Evolutionary conservation across 2,329 filamentous ascomycete genomes (phyloP).

Genomic region (Hortaea werneckii): DNA sequence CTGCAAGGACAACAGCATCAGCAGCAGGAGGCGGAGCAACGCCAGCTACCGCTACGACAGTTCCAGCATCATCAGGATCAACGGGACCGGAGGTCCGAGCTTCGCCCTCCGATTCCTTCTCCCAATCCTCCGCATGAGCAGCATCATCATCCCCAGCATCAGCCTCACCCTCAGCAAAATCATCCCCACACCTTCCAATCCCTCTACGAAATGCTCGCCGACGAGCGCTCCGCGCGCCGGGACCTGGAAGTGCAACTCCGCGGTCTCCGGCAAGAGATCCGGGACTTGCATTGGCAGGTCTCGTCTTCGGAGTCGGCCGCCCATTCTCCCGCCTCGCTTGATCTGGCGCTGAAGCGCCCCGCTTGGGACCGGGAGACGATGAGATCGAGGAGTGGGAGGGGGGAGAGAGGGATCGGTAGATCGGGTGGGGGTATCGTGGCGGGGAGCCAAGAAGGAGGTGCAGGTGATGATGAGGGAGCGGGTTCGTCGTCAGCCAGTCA

Average conservation of each 20-base stretch:
- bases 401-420: no score
- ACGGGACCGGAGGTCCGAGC: no score
- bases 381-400: no score
- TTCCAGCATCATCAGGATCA: no score
- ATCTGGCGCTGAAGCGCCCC: slow-evolving; percentile 14
- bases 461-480: slow-evolving; percentile 5
- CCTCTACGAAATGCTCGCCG: slow-evolving; percentile 28
- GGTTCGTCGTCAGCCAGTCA: slow-evolving; percentile 2
- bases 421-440: no score
- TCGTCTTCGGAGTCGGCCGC: slow-evolving; percentile 7
- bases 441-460: no score
- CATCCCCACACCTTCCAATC: slow-evolving; percentile 23
- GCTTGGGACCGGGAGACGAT: slow-evolving; percentile 18
- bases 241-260: slow-evolving; percentile 23
- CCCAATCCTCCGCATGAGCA: not conserved
- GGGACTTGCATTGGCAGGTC: slow-evolving; percentile 23
- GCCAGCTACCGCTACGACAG: no score
- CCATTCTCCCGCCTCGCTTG: slow-evolving; percentile 10
- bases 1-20: no score
- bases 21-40: no score
- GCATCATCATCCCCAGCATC: not conserved
- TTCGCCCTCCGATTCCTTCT: no score
- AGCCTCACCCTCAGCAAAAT: no score
- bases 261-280: slow-evolving; percentile 19
- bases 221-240: slow-evolving; percentile 27